Base-by-base conservation (phyloP, 1,139 yeast genomes). In the Suhomyces chickasaworum region DNA sequence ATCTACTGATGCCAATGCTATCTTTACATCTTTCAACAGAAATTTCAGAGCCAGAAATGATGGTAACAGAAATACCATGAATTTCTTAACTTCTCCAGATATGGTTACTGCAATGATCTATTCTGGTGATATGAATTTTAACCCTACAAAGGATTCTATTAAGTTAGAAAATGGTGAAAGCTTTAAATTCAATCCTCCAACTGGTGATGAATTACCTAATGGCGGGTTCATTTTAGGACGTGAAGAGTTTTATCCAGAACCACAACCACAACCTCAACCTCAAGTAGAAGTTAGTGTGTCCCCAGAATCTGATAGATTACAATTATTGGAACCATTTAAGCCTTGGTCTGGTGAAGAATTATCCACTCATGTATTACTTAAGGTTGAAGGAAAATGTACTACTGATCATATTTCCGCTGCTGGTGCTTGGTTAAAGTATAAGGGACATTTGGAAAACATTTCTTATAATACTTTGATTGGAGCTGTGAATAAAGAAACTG, bases 381-480 rank as follows among this genome's bases (percentile, higher is more conserved):
- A 91, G 72, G 97, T 91, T 44, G 91, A 89, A 72, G 99, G 99
- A 53, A 93, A 93, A 71, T 91, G 98, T 77, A 93, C 99, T 39
- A 93, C 99, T 35, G 99, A 93, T 69, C 99, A 93, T 64, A 93
- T 93, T 58, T 90, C 97, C 22, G 98, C 98, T 36, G 99, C 99
- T 31, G 99, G 99, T 63, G 95, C 86, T n/a, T 93, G 99, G 99
- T 81, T 93, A 70, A 93, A 93, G 73, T 93, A 93, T 73, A 93
- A 93, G 75, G 99, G 99, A 16, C 99, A 93, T 65, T 78, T 93
- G 60, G 97, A 91, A 66, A 93, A 93, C 70, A 93, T 93, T 56
- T 88, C 97, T 12, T 81, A 93, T 73, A 93, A 93, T 73, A 91
- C 98, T 7, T 77, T 93, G 59, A 93, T 93, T 61, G 99, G 99